Base-by-base conservation (phyloP, 176 grass and related monocot species). In the Musa schizocarpa region DNA sequence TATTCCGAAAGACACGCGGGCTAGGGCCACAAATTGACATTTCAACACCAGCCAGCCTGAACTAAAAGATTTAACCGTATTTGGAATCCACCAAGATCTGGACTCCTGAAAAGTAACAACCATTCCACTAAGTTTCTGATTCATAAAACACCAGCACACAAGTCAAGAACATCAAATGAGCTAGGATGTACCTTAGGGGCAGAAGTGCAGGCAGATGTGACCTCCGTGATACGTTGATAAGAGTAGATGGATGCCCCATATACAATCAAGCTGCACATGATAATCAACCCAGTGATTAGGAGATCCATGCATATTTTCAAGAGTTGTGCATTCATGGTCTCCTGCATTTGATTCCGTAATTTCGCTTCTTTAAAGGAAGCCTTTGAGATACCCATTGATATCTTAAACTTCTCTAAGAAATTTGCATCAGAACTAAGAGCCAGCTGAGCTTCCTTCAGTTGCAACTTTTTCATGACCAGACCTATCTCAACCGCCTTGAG, bases 41-140 rank as follows among this genome's bases (percentile, higher is more conserved):
- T 86, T 92, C 75, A 99, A 27, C 76, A 84, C 77, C 11, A 85
- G 80, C 74, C 78, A 77, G 4, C 84, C 86, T 22, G 90, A 92
- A 65, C 77, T 91, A 19, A 99, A 89, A 74, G 82, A 83, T 62
- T 88, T 85, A 34, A 99, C 81, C 65, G 77, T 78, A 63, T 93
- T 94, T 62, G 95, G 95, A 26, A 91, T 43, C 90, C 88, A 92
- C 95, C 95, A 99, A 19, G 95, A 85, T 80, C 87, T 94, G 52
- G 84, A 72, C 82, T 78, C 90, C 95, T 99, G 84, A 34, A 76
- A 80, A 22, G 24, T 73, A 71, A 49, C 61, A 27, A 13, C 12
- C 25, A 74, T 52, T 69, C 23, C 67, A 50, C 9, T 49, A 20
- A 69, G 29, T 9, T 63, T 48, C 24, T 0, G 0, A 26, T 16